These are phyloP conservation scores for Xylaria sp. DNA, from an alignment of 495 filamentous ascomycete genomes.

Conservation along the genomic window DNA sequence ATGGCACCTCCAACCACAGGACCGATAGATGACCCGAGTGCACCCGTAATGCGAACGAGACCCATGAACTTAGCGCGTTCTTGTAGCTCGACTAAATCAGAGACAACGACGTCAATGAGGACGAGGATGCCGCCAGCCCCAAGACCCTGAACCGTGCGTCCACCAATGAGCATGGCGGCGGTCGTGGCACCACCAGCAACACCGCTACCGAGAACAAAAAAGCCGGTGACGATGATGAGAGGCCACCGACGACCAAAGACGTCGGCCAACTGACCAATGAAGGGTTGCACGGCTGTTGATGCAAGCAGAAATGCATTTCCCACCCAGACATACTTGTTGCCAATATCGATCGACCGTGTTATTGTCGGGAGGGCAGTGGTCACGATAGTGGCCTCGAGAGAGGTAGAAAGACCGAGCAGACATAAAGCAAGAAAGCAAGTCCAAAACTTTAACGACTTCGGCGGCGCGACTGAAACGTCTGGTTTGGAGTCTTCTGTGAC, in stretches of 20 bases:
- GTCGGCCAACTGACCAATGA: constrained; percentile 57
- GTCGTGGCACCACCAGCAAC: constrained; percentile 68
- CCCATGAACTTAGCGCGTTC: constrained; percentile 15
- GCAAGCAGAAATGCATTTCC: constrained; percentile 59
- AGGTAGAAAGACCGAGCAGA: constrained; percentile 9
- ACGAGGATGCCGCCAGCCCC: constrained; percentile 77
- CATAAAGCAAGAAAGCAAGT: constrained; percentile 9
- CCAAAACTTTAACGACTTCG: constrained; percentile 2
- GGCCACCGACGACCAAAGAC: constrained; percentile 79
- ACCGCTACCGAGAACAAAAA: constrained; percentile 68
- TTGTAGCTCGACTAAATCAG: constrained; percentile 53
- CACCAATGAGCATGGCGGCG: constrained; percentile 72
- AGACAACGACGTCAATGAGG: constrained; percentile 73
- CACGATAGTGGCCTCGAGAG: constrained; percentile 21
- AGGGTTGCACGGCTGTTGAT: constrained; percentile 49
- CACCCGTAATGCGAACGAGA: neutral
- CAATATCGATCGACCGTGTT: neutral
- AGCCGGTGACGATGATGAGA: constrained; percentile 67
- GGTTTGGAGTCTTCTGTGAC: neutral
- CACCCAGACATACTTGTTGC: constrained; percentile 51
- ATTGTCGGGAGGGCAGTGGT: constrained; percentile 23
- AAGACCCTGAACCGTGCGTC: constrained; percentile 73
- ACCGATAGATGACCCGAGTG: constrained; percentile 12
- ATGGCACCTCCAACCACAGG: constrained; percentile 19
- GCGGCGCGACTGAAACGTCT: neutral